These are phyloP conservation scores for Spathaspora sp. DNA, from an alignment of 805 yeast genomes.

Conservation along the genomic window DNA sequence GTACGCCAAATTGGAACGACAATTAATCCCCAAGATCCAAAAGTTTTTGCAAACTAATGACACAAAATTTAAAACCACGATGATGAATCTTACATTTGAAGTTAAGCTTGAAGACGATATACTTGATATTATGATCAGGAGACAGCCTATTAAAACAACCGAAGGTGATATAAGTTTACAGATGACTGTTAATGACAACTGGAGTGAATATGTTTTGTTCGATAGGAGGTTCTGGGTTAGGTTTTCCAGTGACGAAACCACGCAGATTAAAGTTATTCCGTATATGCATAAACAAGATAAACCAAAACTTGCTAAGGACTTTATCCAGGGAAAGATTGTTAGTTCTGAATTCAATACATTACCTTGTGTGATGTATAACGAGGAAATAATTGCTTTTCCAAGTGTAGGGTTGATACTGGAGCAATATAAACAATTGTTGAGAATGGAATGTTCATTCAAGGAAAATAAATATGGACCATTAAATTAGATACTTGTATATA, in stretches of 20 bases:
- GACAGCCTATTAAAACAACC: conserved; percentile 19
- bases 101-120: not conserved
- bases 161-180: not conserved
- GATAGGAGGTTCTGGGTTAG: conserved; percentile 41
- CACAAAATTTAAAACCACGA: conserved; percentile 11
- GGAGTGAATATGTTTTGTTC: conserved; percentile 32
- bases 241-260: not conserved
- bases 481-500: not conserved
- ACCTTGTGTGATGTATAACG: conserved; percentile 2
- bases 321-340: not conserved
- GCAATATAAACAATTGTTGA: not conserved
- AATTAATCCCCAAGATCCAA: conserved; percentile 23
- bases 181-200: conserved; percentile 2
- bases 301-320: not conserved
- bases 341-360: not conserved
- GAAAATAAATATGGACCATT: conserved; percentile 9
- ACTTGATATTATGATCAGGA: conserved; percentile 9
- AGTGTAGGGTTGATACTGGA: conserved; percentile 7
- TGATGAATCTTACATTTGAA: conserved; percentile 20
- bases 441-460: conserved; percentile 14
- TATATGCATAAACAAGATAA: conserved; percentile 11
- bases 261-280: conserved; percentile 10
- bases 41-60: conserved; percentile 3
- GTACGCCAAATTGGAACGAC: conserved; percentile 34
- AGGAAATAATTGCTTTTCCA: conserved; percentile 12